Percentiles rank a stretch among this genome's conserved stretches.
These are phyloP conservation scores for Alternaria dauci DNA, from an alignment of 2,329 filamentous ascomycete genomes.

Conservation along the genomic window DNA sequence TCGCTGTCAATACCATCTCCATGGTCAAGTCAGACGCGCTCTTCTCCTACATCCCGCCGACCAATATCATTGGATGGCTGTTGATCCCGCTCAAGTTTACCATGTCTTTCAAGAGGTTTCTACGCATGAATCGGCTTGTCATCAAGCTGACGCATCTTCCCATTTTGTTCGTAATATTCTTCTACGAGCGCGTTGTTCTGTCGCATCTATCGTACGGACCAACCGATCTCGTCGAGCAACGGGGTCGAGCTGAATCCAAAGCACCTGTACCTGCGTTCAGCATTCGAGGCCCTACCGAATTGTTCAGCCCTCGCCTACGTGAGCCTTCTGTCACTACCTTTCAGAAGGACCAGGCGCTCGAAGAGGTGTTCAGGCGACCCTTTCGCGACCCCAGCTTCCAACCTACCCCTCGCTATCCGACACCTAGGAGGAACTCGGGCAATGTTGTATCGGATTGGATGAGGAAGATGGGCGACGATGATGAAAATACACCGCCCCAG, in stretches of 20 bases:
- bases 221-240: conserved; percentile 83
- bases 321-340: conserved; percentile 89
- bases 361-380: conserved; percentile 83
- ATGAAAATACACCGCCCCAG: conserved; percentile 68
- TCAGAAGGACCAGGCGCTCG: conserved; percentile 87
- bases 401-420: conserved; percentile 44
- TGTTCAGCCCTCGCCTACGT: conserved; percentile 81
- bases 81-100: conserved; percentile 82
- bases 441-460: conserved; percentile 92
- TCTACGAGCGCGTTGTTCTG: conserved; percentile 84
- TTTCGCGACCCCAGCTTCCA: conserved; percentile 65
- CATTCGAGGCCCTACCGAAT: conserved; percentile 54
- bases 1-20: conserved; percentile 95
- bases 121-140: conserved; percentile 85
- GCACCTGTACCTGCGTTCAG: conserved; percentile 59
- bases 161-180: conserved; percentile 82
- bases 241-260: conserved; percentile 66
- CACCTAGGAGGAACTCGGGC: conserved; percentile 74
- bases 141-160: conserved; percentile 94
- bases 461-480: conserved; percentile 69
- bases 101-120: conserved; percentile 81
- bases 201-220: conserved; percentile 80
- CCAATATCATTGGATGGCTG: conserved; percentile 90
- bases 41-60: conserved; percentile 91
- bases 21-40: conserved; percentile 98